Evolutionary conservation across 441 rosid species (phyloP), one percentile per base, ranked within the genome.

Genomic region (Melianthus villosus): DNA sequence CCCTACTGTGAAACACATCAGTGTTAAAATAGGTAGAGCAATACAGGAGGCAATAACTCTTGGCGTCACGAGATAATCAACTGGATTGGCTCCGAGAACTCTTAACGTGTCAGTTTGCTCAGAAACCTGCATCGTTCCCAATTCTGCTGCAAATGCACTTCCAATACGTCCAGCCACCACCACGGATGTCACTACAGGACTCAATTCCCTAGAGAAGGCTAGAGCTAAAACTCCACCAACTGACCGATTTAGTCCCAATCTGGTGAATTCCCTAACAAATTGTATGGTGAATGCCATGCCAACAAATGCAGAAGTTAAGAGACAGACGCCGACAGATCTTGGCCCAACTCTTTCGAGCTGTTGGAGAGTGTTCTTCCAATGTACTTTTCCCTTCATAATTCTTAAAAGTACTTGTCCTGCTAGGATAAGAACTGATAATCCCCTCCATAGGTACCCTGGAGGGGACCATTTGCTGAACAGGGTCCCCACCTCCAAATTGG

Each of bases 221-320:
- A 51, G 20, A 4, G 50, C 50, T 22, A 51, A 19, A n/a, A 51
- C 57, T 6, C 57, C 57, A 0, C 57, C 57, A 10, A 52, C 44
- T 3, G 57, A 45, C 15, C 50, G 17, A 20, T 52, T 52, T 39
- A 52, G 18, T n/a, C 57, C 57, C 50, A 52, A 29, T 33, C 57
- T 29, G 11, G 57, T 44, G 35, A 52, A 52, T 22, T 52, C 57
- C 9, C 57, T 15, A 13, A 52, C 57, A 25, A 52, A 52, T 44
- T 52, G 57, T 14, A 52, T 52, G 8, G 57, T 52, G 38, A 52
- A 52, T n/a, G 50, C 57, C 57, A 52, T 52, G 25, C 57, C 57
- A 3, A 52, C 57, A 36, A 52, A 52, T n/a, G 57, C 57, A 15
- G 50, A 28, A 27, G 57, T 52, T 30, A 52, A 25, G 16, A 52